Evolutionary conservation across 2,329 filamentous ascomycete genomes (phyloP).

Genomic region (Shiraia bambusicola): DNA sequence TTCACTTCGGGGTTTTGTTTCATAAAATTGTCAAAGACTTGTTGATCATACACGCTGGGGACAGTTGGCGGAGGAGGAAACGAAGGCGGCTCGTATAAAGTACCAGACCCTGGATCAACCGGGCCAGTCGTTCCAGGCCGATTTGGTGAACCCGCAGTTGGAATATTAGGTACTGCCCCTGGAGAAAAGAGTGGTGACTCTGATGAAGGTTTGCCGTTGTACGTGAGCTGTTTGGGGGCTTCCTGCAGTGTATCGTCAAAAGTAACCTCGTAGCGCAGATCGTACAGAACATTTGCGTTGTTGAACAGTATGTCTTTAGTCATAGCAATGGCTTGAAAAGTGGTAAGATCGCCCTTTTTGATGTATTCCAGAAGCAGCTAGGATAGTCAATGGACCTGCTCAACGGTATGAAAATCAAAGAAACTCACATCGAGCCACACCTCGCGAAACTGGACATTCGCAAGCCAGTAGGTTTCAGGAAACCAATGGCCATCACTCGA

Average conservation of each 20-base stretch:
- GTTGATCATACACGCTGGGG: constrained; percentile 39
- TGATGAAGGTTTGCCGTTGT: constrained; percentile 22
- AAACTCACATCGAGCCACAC: constrained; percentile 63
- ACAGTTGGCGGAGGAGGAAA: constrained; percentile 35
- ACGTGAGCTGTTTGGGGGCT: constrained; percentile 26
- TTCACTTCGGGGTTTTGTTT: constrained; percentile 55
- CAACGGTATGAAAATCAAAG: neutral
- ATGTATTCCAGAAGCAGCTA: constrained; percentile 69
- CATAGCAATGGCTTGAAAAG: constrained; percentile 63
- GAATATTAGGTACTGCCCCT: constrained; percentile 11
- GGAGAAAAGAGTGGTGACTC: constrained; percentile 15
- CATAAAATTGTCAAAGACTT: constrained; percentile 53
- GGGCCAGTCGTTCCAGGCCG: constrained; percentile 6
- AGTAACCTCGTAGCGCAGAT: constrained; percentile 53
- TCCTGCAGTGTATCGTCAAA: constrained; percentile 31
- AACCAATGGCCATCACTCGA: constrained; percentile 80
- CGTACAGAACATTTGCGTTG: constrained; percentile 76
- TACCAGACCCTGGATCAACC: constrained; percentile 9
- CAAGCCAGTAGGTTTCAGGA: constrained; percentile 75
- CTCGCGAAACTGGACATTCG: constrained; percentile 70
- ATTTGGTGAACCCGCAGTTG: constrained; percentile 6
- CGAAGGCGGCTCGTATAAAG: constrained; percentile 18
- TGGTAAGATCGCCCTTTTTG: constrained; percentile 61
- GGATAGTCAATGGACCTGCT: constrained; percentile 2
- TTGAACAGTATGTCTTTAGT: constrained; percentile 71